Evolutionary conservation across 306 rosid genomes (phyloP), one percentile per base, ranked within the genome.

Genomic region (Erythrophleum fordii): DNA sequence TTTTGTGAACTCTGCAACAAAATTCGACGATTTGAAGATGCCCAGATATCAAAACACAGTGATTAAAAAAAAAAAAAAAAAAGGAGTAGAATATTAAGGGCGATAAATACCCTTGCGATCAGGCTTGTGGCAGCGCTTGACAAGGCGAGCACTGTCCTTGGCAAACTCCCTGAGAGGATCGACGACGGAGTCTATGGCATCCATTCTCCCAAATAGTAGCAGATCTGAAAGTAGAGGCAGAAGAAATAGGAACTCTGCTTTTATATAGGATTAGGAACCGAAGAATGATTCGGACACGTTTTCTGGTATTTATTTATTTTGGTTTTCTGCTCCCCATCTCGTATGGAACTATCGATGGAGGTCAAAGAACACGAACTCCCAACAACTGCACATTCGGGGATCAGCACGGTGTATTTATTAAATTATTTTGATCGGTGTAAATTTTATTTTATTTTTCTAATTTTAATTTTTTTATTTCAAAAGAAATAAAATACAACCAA

Each of bases 111-210:
- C 73, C 41, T 68, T 68, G 52, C 73, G 73, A 12, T 68, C 73
- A 12, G 73, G 73, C 52, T 68, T 68, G 73, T 68, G 52, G 35
- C 73, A 68, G 16, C 73, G 73, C n/a, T 41, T 68, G 17, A 68
- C 73, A 23, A 68, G 73, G 17, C 73, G 73, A 11, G 7, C 20
- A 22, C 73, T 68, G 34, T 41, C 52, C 73, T 41, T 68, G 34
- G 73, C 31, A 12, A 68, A 68, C 4, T 68, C 73, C 13, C 53
- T 68, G 73, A 68, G 73, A 68, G 73, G 73, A 23, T 68, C 73
- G 11, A 68, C 34, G 6, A 68, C 73, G 73, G 73, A 68, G 12
- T 68, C 73, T 0, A 68, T 68, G 52, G 73, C 73, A 11, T 68
- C 73, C 73, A 68, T 68, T 5, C 16, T n/a, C 25, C 2, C 49